These are phyloP conservation scores for Acanthamoeba lenticulata DNA, from an alignment of 208 protist genomes.

Conservation along the genomic window DNA sequence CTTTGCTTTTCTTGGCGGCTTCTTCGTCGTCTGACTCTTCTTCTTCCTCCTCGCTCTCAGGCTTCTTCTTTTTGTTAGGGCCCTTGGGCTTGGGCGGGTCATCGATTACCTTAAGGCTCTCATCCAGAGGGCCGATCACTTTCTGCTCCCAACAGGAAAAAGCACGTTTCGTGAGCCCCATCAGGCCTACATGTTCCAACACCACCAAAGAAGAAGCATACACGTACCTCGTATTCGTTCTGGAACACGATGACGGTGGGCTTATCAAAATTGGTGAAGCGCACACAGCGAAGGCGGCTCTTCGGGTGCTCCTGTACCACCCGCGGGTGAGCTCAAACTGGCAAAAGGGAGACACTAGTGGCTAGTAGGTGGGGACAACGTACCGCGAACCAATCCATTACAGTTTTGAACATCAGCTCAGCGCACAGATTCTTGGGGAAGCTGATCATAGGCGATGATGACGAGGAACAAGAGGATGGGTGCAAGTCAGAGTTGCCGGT, in stretches of 20 bases:
- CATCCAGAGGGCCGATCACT: neutral
- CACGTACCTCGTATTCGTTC: conserved; percentile 26
- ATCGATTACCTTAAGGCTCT: neutral
- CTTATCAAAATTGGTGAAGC: conserved; percentile 62
- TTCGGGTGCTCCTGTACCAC: neutral
- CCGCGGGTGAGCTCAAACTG: neutral
- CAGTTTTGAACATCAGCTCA: conserved; percentile 57
- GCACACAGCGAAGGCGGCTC: conserved; percentile 4
- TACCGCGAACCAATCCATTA: conserved; percentile 37
- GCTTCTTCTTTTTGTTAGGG: conserved; percentile 21
- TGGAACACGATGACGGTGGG: conserved; percentile 57
- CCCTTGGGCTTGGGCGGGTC: conserved; percentile 45
- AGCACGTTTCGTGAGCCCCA: no score
- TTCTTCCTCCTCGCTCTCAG: neutral
- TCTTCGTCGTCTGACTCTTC: no score
- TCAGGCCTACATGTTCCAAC: no score
- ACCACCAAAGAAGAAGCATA: neutral
- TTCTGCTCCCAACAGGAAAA: no score
- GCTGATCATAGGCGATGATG: neutral
- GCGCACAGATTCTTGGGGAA: conserved; percentile 41
- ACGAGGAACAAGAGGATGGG: neutral
- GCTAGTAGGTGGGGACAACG: neutral
- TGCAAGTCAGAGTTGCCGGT: no score
- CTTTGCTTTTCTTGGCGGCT: neutral
- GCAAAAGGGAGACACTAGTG: no score